Conservation (phyloP, 1,139 yeast species). For the Scheffersomyces stambukii region DNA sequence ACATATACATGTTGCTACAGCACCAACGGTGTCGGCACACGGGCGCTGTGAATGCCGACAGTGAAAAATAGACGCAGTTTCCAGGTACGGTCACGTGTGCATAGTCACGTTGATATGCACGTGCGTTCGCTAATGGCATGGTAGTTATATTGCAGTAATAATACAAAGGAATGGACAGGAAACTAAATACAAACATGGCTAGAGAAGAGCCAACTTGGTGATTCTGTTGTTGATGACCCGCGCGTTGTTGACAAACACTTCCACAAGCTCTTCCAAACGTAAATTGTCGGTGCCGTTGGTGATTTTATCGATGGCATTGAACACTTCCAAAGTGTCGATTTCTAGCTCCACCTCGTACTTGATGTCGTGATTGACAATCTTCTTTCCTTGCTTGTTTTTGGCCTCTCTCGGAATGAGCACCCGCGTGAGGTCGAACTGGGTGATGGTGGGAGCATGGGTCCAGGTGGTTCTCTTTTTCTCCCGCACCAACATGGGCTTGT, state of each 20-base stretch:
- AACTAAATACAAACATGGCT: neutral
- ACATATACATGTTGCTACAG: conserved; percentile 3
- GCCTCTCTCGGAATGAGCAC: conserved; percentile 48
- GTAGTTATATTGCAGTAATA: neutral
- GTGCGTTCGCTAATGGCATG: no score
- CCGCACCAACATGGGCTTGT: conserved; percentile 50
- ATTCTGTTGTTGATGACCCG: conserved; percentile 45
- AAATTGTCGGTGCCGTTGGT: conserved; percentile 50
- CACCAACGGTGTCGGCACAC: no score
- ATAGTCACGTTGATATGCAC: no score
- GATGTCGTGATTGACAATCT: conserved; percentile 37
- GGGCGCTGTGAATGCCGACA: no score
- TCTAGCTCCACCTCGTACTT: conserved; percentile 68
- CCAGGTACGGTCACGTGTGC: no score
- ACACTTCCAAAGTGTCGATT: conserved; percentile 59
- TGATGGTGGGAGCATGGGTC: conserved; percentile 64
- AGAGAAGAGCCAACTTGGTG: conserved; percentile 33
- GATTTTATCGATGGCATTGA: conserved; percentile 56
- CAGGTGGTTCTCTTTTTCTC: conserved; percentile 62
- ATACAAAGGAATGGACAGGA: neutral
- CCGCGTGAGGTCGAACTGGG: conserved; percentile 66
- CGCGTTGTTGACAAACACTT: conserved; percentile 70
- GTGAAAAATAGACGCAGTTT: no score
- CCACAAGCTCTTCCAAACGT: conserved; percentile 66
- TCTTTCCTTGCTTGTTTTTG: conserved; percentile 39